Evolutionary conservation across 2,329 filamentous ascomycete species (phyloP), one percentile per base, ranked within the genome.

Genomic region (Aplosporella prunicola): DNA sequence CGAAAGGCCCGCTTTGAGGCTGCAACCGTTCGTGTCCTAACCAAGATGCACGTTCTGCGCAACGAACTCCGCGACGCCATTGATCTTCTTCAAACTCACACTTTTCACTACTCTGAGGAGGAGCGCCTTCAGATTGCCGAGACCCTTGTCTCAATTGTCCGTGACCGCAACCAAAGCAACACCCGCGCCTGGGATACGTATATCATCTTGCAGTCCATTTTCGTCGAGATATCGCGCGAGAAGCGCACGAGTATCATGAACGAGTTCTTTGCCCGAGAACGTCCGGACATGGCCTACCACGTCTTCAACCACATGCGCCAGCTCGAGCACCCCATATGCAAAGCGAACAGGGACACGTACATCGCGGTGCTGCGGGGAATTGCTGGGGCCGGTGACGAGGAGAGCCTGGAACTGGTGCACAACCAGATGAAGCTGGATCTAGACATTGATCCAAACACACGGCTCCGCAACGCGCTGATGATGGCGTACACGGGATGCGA

Each of bases 301-400:
- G 78, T 93, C 22, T 95, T 98, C 59, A 83, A 83, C 10, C 85
- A 95, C 56, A 96, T 96, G 88, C 82, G 87, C n/a, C 72, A 81
- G 34, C 80, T 87, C 45, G 68, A 72, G 16, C 74, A 79, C 40
- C 63, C 64, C 3, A 62, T 66, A 2, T 73, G 76, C 15, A 75
- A 81, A 1, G 86, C 91, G 0, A 79, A 69, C 3, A 60, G 74
- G 8, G 78, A 84, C 29, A 82, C 82, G 5, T 98, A 98, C 53
- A 72, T 84, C 3, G 64, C 71, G 22, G 88, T 80, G 44, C 80
- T 96, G 40, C 74, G 83, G 42, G 84, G 86, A 2, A 73, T 94
- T 16, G 79, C 80, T 3, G 63, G 65, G 20, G 68, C 68, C 7
- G 62, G 27, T 10, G 77, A 82, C 48, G 52, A 62, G 2, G 77